These are phyloP conservation scores for Prototheca wickerhamii DNA, from an alignment of 163 green algal species.

Conservation along the genomic window DNA sequence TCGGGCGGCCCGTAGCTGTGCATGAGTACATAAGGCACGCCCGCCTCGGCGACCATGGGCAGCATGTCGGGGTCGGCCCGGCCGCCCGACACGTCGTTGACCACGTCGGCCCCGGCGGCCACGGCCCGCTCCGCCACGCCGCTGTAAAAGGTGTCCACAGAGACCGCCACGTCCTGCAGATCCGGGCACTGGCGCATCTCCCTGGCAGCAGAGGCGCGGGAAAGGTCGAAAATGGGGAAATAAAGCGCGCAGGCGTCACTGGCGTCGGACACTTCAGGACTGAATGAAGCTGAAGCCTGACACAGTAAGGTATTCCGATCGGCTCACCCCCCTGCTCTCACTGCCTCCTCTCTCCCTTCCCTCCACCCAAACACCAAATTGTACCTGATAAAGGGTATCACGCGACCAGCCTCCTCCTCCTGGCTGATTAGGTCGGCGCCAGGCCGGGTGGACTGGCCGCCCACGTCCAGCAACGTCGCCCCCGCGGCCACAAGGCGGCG, in stretches of 20 bases:
- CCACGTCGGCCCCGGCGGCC: slow-evolving; percentile 69
- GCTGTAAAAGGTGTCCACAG: slow-evolving; percentile 90
- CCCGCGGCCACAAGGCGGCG: slow-evolving; percentile 6
- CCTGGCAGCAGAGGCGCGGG: slow-evolving; percentile 14
- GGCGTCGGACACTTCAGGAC: neutral
- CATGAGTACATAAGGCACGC: slow-evolving; percentile 85
- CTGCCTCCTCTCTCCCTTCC: no score
- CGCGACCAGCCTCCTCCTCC: slow-evolving; percentile 55
- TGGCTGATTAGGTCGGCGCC: slow-evolving; percentile 39
- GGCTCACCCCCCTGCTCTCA: no score
- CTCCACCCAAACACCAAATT: no score
- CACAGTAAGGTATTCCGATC: no score
- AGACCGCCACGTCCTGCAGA: slow-evolving; percentile 49
- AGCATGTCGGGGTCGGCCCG: slow-evolving; percentile 64
- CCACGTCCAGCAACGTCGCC: slow-evolving; percentile 81
- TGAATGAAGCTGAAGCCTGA: no score
- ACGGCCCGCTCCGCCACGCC: slow-evolving; percentile 64
- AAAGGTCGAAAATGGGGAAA: neutral
- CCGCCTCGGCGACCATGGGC: slow-evolving; percentile 47
- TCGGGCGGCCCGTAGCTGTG: slow-evolving; percentile 87
- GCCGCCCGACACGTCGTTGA: slow-evolving; percentile 95
- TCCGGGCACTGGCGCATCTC: slow-evolving; percentile 36
- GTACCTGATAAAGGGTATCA: slow-evolving; percentile 66
- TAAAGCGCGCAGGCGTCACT: no score
- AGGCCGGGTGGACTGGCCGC: slow-evolving; percentile 77